Conservation (phyloP, 257 asterid genomes). For the Ocimum tenuiflorum region DNA sequence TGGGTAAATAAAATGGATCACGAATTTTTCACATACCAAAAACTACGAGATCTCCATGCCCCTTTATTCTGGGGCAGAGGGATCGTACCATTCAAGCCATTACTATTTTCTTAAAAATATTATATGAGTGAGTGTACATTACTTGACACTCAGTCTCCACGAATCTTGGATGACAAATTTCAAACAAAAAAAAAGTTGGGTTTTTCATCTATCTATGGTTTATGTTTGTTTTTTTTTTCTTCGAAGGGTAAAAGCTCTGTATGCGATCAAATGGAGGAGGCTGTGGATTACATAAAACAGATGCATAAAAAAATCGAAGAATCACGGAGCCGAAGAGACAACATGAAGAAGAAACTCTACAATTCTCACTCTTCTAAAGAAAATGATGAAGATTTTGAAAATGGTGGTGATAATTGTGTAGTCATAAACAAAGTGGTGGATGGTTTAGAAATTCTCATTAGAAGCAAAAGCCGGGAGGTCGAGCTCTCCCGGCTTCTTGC, state of each 20-base stretch:
- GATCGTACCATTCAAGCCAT: too few relatives aligned
- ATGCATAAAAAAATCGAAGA: conserved; percentile 26
- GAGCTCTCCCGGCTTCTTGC: conserved; percentile 35
- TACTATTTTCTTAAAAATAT: too few relatives aligned
- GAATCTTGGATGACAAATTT: neutral
- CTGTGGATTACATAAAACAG: conserved; percentile 38
- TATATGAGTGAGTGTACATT: too few relatives aligned
- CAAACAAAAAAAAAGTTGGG: neutral
- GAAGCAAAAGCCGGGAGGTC: neutral
- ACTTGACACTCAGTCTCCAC: too few relatives aligned
- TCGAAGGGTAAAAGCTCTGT: conserved; percentile 47
- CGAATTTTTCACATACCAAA: too few relatives aligned
- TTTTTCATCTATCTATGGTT: neutral
- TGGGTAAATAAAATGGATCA: too few relatives aligned
- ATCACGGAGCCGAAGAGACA: conserved; percentile 27
- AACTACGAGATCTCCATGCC: too few relatives aligned
- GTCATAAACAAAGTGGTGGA: conserved; percentile 21
- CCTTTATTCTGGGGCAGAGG: too few relatives aligned
- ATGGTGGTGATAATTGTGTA: neutral
- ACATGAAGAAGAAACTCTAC: conserved; percentile 7
- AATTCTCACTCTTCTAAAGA: neutral
- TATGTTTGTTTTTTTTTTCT: neutral
- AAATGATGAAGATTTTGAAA: neutral
- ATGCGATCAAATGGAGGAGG: conserved; percentile 50
- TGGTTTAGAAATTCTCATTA: conserved; percentile 43